phyloP scores from a whole-genome alignment of 1,284 basidiomycete species.

The Taiwanofungus camphoratus region DNA sequence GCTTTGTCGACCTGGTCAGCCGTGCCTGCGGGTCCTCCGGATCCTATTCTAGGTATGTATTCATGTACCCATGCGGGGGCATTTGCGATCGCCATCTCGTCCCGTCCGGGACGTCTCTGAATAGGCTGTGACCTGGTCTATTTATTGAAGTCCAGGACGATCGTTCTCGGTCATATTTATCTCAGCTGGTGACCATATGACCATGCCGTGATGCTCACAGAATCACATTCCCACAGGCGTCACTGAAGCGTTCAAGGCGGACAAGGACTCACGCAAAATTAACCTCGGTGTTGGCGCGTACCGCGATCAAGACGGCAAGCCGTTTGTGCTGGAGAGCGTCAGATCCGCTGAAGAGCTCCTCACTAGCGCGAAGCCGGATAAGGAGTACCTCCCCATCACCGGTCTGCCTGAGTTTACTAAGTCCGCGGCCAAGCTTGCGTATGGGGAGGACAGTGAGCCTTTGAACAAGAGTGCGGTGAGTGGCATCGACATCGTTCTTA shows the following conservation, averaged over 20 bases:
- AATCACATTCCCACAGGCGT: constrained; percentile 46
- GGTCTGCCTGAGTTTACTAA: constrained; percentile 87
- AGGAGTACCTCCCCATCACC: constrained; percentile 98
- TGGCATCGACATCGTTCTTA: constrained; percentile 16
- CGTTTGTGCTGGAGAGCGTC: constrained; percentile 89
- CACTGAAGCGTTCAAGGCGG: constrained; percentile 93
- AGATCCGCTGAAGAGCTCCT: constrained; percentile 88
- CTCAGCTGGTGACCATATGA: too few species aligned
- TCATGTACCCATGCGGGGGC: neutral
- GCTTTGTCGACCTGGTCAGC: constrained; percentile 74
- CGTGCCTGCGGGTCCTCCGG: constrained; percentile 86
- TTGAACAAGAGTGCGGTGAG: constrained; percentile 73
- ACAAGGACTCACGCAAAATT: constrained; percentile 88
- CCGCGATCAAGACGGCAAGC: constrained; percentile 93
- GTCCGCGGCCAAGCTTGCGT: constrained; percentile 88
- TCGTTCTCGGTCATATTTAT: neutral
- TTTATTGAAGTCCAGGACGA: neutral
- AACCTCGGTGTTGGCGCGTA: constrained; percentile 96
- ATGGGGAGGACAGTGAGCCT: constrained; percentile 78
- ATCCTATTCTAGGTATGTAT: constrained; percentile 83
- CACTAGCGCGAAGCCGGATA: constrained; percentile 72
- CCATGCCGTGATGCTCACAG: constrained; percentile 5
- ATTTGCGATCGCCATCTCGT: neutral
- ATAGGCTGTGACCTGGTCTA: neutral
- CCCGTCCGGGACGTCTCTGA: neutral